Base-by-base conservation (phyloP, 2,329 filamentous ascomycete genomes). In the Neophaeococcomyces aloes region DNA sequence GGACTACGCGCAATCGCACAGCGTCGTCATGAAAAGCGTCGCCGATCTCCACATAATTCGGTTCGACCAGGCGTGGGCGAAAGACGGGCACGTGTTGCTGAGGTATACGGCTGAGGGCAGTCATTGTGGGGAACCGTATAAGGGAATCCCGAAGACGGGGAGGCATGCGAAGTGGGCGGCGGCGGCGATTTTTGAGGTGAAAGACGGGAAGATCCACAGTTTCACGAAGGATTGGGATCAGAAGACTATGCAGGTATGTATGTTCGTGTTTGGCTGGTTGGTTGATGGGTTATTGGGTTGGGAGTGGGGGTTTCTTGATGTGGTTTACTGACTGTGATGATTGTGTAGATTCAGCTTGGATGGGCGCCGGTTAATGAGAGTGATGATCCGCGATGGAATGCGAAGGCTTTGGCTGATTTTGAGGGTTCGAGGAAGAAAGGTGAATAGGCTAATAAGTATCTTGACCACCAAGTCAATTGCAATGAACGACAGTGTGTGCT, bases 181-280 rank as follows among this genome's bases (percentile, higher is more conserved):
- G 15, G 57, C 60, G 18, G 62, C 59, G n/a, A 64, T 65, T 19
- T 64, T 64, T 45, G 60, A 64, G 46, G 54, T 63, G 13, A 51
- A 58, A 27, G 52, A 59, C 25, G 61, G 59, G 7, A 64, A 63
- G 52, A 54, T 64, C 15, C 53, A 55, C 42, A 58, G 59, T 19
- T 63, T 61, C 49, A 61, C 56, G 14, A 64, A 64, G 44, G 61
- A 62, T 40, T 64, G 63, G 60, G 61, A 64, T 48, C 56, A 57
- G 45, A 54, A 54, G 43, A 50, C 49, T 15, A 53, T 54, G 53
- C 51, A 55, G 49, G 49, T 53, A 38, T 23, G 29, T 7, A 14
- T 2, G 17, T 32, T n/a, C n/a, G n/a, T n/a, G n/a, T n/a, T n/a
- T n/a, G n/a, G n/a, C n/a, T n/a, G n/a, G n/a, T n/a, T n/a, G n/a